These are phyloP conservation scores for Zhuliangozyma parablackwelliae DNA, from an alignment of 1,139 yeast genomes.

Conservation along the genomic window DNA sequence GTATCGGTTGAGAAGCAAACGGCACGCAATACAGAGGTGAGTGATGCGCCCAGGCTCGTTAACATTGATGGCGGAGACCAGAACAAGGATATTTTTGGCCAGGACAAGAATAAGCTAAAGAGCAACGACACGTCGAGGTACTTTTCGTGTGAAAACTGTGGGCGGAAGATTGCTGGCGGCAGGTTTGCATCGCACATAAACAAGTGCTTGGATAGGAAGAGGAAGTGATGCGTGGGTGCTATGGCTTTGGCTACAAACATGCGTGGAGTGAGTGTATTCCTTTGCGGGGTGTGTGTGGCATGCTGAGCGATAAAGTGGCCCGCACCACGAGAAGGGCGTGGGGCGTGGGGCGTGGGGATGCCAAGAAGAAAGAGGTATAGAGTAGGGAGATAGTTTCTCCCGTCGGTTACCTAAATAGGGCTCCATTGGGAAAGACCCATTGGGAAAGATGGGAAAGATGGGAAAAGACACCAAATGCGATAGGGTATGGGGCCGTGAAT, in stretches of 20 bases:
- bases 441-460: too few species aligned
- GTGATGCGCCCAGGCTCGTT: slow-evolving; percentile 5
- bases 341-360: too few species aligned
- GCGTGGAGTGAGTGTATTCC: background rate
- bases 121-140: slow-evolving; percentile 44
- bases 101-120: slow-evolving; percentile 38
- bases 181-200: slow-evolving; percentile 91
- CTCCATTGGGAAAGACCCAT: too few species aligned
- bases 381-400: too few species aligned
- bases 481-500: too few species aligned
- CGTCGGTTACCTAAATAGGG: too few species aligned
- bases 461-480: too few species aligned
- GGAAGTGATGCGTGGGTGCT: slow-evolving; percentile 11
- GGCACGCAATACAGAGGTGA: slow-evolving; percentile 9
- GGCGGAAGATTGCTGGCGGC: slow-evolving; percentile 82
- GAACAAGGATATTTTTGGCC: slow-evolving; percentile 36
- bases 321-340: too few species aligned
- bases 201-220: slow-evolving; percentile 61
- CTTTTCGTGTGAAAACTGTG: slow-evolving; percentile 77
- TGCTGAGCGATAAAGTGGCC: too few species aligned
- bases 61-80: slow-evolving; percentile 9
- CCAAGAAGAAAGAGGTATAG: too few species aligned
- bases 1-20: slow-evolving; percentile 19
- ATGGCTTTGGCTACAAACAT: background rate
- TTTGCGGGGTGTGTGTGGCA: too few species aligned